Evolutionary conservation across 75 land plant genomes (phyloP).

Genomic region (Sequoiadendron giganteum): DNA sequence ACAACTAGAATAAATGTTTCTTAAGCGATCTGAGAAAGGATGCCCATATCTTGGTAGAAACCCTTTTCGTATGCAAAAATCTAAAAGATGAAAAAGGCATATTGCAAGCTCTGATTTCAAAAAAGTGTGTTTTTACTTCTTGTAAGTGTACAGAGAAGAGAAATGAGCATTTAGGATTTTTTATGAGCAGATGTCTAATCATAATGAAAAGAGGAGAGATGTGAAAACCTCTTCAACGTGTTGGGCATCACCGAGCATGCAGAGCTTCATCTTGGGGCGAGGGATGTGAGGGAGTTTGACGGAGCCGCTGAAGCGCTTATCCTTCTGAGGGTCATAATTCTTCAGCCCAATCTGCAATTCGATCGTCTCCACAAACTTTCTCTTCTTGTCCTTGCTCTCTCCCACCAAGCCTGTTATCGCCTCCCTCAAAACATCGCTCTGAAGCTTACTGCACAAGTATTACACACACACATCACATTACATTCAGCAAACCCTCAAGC

Average conservation of each 20-base stretch:
- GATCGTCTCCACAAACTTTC: slow-evolving; percentile 71
- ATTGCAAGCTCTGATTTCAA: neutral
- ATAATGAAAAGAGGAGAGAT: neutral
- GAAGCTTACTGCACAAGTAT: slow-evolving; percentile 59
- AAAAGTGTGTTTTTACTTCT: neutral
- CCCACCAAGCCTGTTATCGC: slow-evolving; percentile 45
- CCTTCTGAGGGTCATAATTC: slow-evolving; percentile 73
- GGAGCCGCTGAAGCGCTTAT: slow-evolving; percentile 68
- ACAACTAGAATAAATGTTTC: neutral
- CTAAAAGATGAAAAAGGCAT: neutral
- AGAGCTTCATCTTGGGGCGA: slow-evolving; percentile 65
- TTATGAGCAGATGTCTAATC: neutral
- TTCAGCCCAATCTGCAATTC: slow-evolving; percentile 82
- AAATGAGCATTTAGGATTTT: neutral
- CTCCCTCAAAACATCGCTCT: slow-evolving; percentile 73
- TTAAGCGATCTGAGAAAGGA: neutral
- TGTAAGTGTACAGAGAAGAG: neutral
- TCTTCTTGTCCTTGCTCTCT: slow-evolving; percentile 51
- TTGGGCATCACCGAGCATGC: slow-evolving; percentile 73
- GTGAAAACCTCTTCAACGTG: slow-evolving; percentile 56
- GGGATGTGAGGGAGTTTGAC: slow-evolving; percentile 64
- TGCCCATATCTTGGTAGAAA: neutral
- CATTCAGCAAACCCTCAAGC: neutral
- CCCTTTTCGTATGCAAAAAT: neutral
- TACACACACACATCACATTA: neutral